Evolutionary conservation across 2,329 filamentous ascomycete species (phyloP), one percentile per base, ranked within the genome.

Genomic region (Ophiostoma populinum): DNA sequence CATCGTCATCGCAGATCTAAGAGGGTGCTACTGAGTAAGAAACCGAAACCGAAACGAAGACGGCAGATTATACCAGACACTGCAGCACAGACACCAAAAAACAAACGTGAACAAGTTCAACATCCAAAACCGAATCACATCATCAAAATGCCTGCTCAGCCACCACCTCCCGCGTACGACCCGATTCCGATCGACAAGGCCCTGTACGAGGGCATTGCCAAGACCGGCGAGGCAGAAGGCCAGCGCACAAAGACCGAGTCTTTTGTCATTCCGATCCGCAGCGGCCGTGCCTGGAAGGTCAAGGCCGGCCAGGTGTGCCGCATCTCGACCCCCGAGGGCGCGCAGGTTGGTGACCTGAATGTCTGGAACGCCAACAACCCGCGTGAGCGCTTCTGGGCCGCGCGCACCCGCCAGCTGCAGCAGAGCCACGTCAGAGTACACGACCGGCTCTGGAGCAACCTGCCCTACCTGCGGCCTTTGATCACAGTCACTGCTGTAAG

Each of bases 261-360:
- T 4, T 77, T 79, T 43, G 67, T 66, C 2, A 59, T 90, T 19
- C 75, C 79, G 0, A 79, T 83, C 20, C 72, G 81, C 22, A 80
- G 75, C 2, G 82, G 77, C 1, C 63, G 62, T 40, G 80, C 81
- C 1, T 90, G 78, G 76, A 62, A 66, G 32, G 80, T 78, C 0
- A 65, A 70, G 0, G 69, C 70, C 2, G 78, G 79, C 4, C 65
- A 65, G 32, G 66, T 90, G 38, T 69, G 81, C 40, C 70, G 74
- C 11, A 73, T 92, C 42, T 78, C 72, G 38, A 87, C 81, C 0
- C 80, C 80, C 0, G 60, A 75, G 36, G 82, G 82, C 0, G 72
- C 82, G 0, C 82, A 92, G 56, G 80, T 92, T 56, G 79, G 80
- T 36, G 82, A 90, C 47, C 58, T 90, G 13, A 92, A 92, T 52